phyloP scores from a whole-genome alignment of 2,329 filamentous ascomycete species.

The Cladosporium colombiae region DNA sequence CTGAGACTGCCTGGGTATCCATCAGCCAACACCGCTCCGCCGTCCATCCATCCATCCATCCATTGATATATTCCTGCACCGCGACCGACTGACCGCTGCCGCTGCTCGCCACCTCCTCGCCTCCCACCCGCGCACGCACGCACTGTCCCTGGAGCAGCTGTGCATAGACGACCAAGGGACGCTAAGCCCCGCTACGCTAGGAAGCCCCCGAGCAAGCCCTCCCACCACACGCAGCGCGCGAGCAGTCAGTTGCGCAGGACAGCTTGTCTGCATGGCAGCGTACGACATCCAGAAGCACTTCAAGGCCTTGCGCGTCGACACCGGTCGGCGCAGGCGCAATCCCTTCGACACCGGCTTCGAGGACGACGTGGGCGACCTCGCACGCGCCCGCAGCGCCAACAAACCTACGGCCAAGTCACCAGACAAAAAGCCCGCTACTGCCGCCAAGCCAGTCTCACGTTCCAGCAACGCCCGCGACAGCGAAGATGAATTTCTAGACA shows the following conservation, averaged over 20 bases:
- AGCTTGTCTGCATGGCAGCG: conserved; percentile 32
- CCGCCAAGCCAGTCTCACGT: conserved; percentile 16
- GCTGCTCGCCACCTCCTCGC: neutral
- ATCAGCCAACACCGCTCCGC: neutral
- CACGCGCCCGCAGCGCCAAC: conserved; percentile 26
- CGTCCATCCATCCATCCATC: neutral
- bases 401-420: conserved; percentile 25
- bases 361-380: conserved; percentile 31
- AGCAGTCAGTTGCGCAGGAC: neutral
- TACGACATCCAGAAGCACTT: conserved; percentile 36
- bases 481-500: conserved; percentile 34
- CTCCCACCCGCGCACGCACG: neutral
- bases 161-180: conserved; percentile 8
- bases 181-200: conserved; percentile 12
- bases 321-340: conserved; percentile 33
- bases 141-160: neutral
- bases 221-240: neutral
- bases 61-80: neutral
- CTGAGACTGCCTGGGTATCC: neutral
- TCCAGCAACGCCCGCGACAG: conserved; percentile 25
- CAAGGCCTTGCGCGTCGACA: conserved; percentile 35
- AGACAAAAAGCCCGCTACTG: conserved; percentile 20
- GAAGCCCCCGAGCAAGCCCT: neutral
- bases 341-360: conserved; percentile 38
- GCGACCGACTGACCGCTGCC: neutral